Evolutionary conservation across 1,284 basidiomycete genomes (phyloP), one percentile per base, ranked within the genome.

Genomic region (Ceratobasidium sp.): DNA sequence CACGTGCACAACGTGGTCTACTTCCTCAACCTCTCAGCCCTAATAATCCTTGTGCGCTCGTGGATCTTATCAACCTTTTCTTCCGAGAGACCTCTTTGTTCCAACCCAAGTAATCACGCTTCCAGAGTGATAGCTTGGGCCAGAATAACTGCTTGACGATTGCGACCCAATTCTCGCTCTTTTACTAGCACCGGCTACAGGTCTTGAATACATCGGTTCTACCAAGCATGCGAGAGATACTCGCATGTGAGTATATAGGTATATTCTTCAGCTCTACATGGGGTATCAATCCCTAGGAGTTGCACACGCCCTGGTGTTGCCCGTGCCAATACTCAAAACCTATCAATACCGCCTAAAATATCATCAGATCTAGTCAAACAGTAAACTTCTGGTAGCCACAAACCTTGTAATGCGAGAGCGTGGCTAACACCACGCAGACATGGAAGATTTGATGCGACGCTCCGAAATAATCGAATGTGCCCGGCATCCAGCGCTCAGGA

Each of bases 381-480:
- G 22, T 22, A 44, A 56, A 40, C 44, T n/a, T 29, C 9, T 32
- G 15, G n/a, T 43, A 56, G 62, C 17, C 19, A 29, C 71, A 15
- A 29, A 75, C 73, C 73, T 75, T 82, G 84, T 94, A 96, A 82
- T 96, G 94, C 44, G 90, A 87, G 78, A 93, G 85, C 13, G 93
- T 93, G 1, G 94, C 96, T 32, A 90, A 83, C 62, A 97, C 86
- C 37, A 97, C 95, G 82, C 90, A 91, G 79, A 90, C 82, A 82
- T 97, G 96, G 84, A 98, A 97, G 81, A 96, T 92, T 76, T 93
- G 92, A 85, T 96, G 95, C 46, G 92, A 95, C 0, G 92, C 88
- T 74, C 92, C 89, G 80, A 96, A 88, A 82, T 89, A 88, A 85
- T 97, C 95, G 82, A 96, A 96, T 78, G 85, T 89, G 69, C 95